Conservation (phyloP, 2,329 filamentous ascomycete genomes). For the Penicillium sp. region DNA sequence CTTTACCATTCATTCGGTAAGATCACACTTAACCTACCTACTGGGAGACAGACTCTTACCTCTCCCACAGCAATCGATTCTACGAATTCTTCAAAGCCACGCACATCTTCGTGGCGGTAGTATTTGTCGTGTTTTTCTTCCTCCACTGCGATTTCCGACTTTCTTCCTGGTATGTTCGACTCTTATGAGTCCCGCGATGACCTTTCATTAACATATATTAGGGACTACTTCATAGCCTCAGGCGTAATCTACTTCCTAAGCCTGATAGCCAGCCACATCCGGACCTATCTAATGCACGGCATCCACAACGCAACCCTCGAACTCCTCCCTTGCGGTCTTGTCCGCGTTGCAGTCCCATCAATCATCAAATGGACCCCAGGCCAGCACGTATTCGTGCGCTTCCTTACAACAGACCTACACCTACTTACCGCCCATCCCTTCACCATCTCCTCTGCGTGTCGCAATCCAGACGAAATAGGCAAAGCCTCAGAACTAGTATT, state of each 20-base stretch:
- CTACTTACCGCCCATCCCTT: constrained; percentile 54
- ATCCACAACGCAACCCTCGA: constrained; percentile 45
- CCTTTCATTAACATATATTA: constrained; percentile 17
- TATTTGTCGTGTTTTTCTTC: constrained; percentile 60
- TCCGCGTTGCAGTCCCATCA: constrained; percentile 47
- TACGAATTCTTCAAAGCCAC: constrained; percentile 62
- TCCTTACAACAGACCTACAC: constrained; percentile 44
- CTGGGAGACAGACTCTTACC: neutral
- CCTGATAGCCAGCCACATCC: constrained; percentile 46
- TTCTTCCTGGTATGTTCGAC: constrained; percentile 48
- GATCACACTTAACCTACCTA: constrained; percentile 5
- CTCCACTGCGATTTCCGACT: constrained; percentile 57
- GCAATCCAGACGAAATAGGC: constrained; percentile 15
- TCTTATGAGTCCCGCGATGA: neutral
- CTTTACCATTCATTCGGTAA: constrained; percentile 52
- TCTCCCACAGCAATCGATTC: constrained; percentile 44
- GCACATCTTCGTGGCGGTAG: constrained; percentile 51
- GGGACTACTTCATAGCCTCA: constrained; percentile 61
- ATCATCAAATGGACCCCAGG: constrained; percentile 51
- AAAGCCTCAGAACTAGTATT: constrained; percentile 49
- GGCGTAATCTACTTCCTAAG: constrained; percentile 52
- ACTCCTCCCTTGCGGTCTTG: constrained; percentile 41
- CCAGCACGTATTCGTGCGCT: constrained; percentile 58
- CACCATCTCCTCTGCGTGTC: constrained; percentile 54
- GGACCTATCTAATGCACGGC: constrained; percentile 52